Evolutionary conservation across 139 green algal genomes (phyloP).

Genomic region (Closterium sp.): DNA sequence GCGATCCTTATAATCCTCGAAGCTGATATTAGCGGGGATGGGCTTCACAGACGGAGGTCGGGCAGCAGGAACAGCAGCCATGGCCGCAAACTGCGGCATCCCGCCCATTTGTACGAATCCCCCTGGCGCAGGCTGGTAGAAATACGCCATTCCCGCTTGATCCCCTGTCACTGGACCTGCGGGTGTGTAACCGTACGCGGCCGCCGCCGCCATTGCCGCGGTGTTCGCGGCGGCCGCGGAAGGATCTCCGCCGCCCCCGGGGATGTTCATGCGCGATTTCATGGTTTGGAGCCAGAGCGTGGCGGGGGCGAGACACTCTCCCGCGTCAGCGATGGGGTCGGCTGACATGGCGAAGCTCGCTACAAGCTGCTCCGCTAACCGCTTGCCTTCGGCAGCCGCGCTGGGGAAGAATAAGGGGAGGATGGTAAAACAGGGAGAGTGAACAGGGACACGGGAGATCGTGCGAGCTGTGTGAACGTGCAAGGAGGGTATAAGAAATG

Average conservation of each 20-base stretch:
- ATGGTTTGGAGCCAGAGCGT: conserved; percentile 40
- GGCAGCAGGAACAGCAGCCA: neutral
- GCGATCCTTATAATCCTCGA: conserved; percentile 18
- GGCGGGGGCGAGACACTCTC: conserved; percentile 33
- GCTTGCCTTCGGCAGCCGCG: conserved; percentile 16
- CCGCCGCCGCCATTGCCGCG: neutral
- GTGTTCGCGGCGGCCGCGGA: neutral
- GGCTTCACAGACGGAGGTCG: neutral
- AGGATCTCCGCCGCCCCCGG: neutral
- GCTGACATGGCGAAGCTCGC: conserved; percentile 15
- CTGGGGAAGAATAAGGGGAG: neutral
- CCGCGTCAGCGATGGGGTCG: conserved; percentile 31
- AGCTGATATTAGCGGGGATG: neutral
- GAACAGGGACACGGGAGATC: neutral
- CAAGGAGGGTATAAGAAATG: neutral
- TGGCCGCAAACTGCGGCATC: neutral
- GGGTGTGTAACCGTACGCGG: neutral
- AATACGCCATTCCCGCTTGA: neutral
- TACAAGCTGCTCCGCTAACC: conserved; percentile 35
- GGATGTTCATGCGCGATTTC: conserved; percentile 16
- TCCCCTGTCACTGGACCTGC: neutral
- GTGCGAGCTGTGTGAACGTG: no score
- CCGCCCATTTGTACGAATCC: neutral
- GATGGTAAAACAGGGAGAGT: neutral
- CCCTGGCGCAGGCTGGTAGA: neutral